phyloP scores from a whole-genome alignment of 2,329 filamentous ascomycete species.

The Talaromyces sp. region DNA sequence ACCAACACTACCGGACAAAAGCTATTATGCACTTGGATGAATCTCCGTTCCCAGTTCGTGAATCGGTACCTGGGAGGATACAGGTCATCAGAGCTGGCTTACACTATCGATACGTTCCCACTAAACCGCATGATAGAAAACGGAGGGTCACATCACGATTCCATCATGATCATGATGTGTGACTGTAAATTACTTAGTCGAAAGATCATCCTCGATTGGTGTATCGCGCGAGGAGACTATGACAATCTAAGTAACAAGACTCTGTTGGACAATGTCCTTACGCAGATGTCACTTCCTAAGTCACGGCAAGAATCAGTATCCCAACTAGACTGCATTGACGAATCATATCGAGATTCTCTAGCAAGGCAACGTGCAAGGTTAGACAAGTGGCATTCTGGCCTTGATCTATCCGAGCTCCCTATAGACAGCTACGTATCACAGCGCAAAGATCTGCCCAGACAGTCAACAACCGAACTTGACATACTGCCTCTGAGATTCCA shows the following conservation, averaged over 20 bases:
- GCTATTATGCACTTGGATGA: constrained; percentile 5
- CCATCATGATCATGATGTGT: constrained; percentile 5
- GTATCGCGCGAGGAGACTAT: background rate
- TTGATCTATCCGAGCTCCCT: constrained; percentile 6
- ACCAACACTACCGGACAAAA: background rate
- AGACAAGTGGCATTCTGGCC: constrained; percentile 5
- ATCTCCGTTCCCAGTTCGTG: constrained; percentile 6
- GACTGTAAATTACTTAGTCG: constrained; percentile 3
- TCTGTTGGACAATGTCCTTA: constrained; percentile 1
- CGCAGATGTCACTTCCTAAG: constrained; percentile 2
- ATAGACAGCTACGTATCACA: constrained; percentile 4
- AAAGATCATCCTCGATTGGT: constrained; percentile 5
- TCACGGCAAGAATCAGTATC: background rate
- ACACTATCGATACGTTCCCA: constrained; percentile 2
- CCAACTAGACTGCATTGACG: background rate
- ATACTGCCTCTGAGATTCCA: constrained; percentile 4
- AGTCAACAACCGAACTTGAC: background rate
- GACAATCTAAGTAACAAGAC: background rate
- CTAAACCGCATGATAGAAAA: constrained; percentile 1
- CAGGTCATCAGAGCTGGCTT: background rate
- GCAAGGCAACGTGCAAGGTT: background rate
- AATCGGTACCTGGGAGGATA: constrained; percentile 2
- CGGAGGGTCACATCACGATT: constrained; percentile 1
- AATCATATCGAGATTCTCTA: background rate
- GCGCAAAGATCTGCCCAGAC: background rate